Evolutionary conservation across 805 yeast genomes (phyloP), one percentile per base, ranked within the genome.

Genomic region (Blastobotrys terrestris): DNA sequence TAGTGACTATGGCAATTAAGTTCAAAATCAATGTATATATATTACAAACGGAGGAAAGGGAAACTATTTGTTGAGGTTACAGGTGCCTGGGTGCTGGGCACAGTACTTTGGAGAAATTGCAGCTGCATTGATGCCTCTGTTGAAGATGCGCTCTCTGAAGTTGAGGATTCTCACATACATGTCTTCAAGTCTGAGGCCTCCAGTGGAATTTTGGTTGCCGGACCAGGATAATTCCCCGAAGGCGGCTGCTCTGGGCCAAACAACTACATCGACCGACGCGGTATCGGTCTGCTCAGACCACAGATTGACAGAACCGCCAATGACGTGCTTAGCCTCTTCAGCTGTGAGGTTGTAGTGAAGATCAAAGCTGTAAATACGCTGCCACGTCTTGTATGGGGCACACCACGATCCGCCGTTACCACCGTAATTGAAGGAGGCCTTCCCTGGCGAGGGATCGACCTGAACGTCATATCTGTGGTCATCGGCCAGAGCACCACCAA

Each of bases 341-440:
- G 51, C 58, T 4, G 70, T 70, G 21, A 72, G 61, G 47, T 61
- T 61, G 11, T 60, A 60, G 13, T 64, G 53, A 47, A 71, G 61
- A 51, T 71, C 72, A 47, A 58, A 70, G 50, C 60, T 55, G 57
- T 72, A 72, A 39, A 72, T 71, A 40, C 71, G 57, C 56, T 72
- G 76, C 73, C 73, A 72, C 0, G 70, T 65, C 56, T 72, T 72
- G 60, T 72, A 72, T 5, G 76, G 76, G n/a, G 62, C 70, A 56
- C 76, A 72, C 70, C 72, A 70, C 2, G 71, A 65, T 5, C 74
- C 73, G 22, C 69, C 72, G 45, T 42, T 31, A 3, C 61, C 60
- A 2, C 66, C 67, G 15, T 58, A 53, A 55, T 70, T 69, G 61
- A 65, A 67, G n/a, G 54, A 63, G 4, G 56, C 58, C 41, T 60